These are phyloP conservation scores for Pseudozyma sp. DNA, from an alignment of 1,284 basidiomycete species.

Conservation along the genomic window DNA sequence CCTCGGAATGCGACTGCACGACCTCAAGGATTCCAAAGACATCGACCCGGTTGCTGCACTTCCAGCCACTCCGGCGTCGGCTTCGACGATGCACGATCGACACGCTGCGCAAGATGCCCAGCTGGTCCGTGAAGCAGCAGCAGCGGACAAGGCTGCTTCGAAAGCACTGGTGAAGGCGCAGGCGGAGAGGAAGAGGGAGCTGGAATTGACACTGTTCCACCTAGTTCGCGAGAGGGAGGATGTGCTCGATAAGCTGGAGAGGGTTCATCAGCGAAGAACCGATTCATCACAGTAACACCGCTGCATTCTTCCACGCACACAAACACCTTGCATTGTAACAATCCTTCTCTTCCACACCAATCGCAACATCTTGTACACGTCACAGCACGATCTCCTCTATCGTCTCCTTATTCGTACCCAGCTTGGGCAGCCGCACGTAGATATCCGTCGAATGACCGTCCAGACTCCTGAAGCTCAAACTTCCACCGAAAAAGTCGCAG, in stretches of 20 bases:
- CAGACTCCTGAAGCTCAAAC: slow-evolving; percentile 81
- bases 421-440: slow-evolving; percentile 78
- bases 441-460: slow-evolving; percentile 72
- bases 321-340: too few species aligned
- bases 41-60: slow-evolving; percentile 16
- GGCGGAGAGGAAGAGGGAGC: slow-evolving; percentile 15
- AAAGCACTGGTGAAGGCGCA: slow-evolving; percentile 10
- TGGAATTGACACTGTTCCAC: slow-evolving; percentile 43
- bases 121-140: background rate
- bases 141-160: slow-evolving; percentile 1
- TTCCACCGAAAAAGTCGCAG: slow-evolving; percentile 74
- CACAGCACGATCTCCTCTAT: slow-evolving; percentile 54
- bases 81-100: slow-evolving; percentile 16
- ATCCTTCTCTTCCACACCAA: background rate
- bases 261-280: slow-evolving; percentile 25
- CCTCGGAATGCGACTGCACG: slow-evolving; percentile 32
- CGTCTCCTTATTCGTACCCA: slow-evolving; percentile 83
- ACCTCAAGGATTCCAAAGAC: slow-evolving; percentile 22
- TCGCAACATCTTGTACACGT: background rate
- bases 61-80: slow-evolving; percentile 8
- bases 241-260: slow-evolving; percentile 46
- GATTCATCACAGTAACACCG: slow-evolving; percentile 3
- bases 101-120: background rate
- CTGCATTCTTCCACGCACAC: background rate
- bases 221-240: slow-evolving; percentile 49